These are phyloP conservation scores for Pseudonitzschia multiseries DNA, from an alignment of 108 stramenopile species.

Conservation along the genomic window DNA sequence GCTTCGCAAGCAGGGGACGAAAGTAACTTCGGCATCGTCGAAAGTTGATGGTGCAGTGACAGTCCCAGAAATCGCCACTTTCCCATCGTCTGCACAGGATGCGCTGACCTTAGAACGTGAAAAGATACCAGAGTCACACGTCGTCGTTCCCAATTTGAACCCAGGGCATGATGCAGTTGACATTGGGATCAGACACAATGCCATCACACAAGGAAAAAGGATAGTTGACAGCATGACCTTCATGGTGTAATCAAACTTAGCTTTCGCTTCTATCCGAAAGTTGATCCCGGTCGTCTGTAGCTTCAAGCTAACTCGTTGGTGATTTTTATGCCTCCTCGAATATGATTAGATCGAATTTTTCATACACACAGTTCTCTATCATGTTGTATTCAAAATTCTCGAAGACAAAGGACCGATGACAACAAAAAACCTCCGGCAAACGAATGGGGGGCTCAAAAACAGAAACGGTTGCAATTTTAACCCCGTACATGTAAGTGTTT, in stretches of 20 bases:
- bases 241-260: neutral
- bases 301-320: too few relatives aligned
- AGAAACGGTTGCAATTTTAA: neutral
- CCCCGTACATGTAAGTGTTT: too few relatives aligned
- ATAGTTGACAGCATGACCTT: neutral
- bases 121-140: conserved; percentile 6
- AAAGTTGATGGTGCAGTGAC: neutral
- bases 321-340: too few relatives aligned
- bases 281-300: too few relatives aligned
- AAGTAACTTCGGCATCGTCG: conserved; percentile 2
- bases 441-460: neutral
- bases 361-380: too few relatives aligned
- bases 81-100: conserved; percentile 1
- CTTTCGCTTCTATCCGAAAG: too few relatives aligned
- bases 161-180: conserved; percentile 6
- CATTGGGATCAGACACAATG: neutral
- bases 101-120: conserved; percentile 1
- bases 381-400: too few relatives aligned
- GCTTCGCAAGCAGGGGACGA: neutral
- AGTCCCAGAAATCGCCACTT: neutral
- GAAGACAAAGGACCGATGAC: neutral
- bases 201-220: conserved; percentile 1
- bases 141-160: conserved; percentile 5
- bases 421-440: neutral
- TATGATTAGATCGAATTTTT: too few relatives aligned